Evolutionary conservation across 306 rosid species (phyloP).

Genomic region (Aeschynomene evenia): DNA sequence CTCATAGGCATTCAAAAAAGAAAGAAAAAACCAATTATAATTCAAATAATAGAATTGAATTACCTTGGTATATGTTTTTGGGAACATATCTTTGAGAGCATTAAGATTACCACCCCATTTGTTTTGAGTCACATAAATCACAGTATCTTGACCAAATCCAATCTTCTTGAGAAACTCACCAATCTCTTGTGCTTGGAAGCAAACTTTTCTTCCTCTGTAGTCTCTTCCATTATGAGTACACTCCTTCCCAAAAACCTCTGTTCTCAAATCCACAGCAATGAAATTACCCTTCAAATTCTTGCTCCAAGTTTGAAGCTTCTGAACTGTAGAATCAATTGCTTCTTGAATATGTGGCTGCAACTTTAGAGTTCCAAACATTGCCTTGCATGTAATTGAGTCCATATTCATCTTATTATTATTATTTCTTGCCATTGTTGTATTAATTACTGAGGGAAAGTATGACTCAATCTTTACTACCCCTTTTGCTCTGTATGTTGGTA

Average conservation of each 20-base stretch:
- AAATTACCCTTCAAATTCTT: slow-evolving; percentile 18
- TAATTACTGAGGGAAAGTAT: slow-evolving; percentile 32
- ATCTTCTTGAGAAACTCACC: slow-evolving; percentile 41
- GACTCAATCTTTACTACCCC: slow-evolving; percentile 41
- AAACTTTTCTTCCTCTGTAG: too few species aligned
- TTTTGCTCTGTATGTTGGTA: slow-evolving; percentile 36
- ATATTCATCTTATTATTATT: too few species aligned
- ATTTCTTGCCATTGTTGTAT: slow-evolving; percentile 27
- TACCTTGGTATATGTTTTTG: slow-evolving; percentile 44
- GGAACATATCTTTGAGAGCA: slow-evolving; percentile 39
- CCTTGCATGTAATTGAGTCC: slow-evolving; percentile 35
- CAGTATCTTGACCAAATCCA: slow-evolving; percentile 33
- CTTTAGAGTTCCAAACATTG: slow-evolving; percentile 42
- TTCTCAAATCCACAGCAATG: slow-evolving; percentile 40
- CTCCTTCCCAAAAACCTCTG: slow-evolving; percentile 27
- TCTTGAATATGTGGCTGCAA: slow-evolving; percentile 26
- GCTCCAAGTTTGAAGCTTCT: slow-evolving; percentile 29
- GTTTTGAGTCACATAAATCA: slow-evolving; percentile 38
- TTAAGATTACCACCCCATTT: slow-evolving; percentile 39
- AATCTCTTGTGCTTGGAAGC: slow-evolving; percentile 28
- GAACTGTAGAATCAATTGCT: slow-evolving; percentile 22
- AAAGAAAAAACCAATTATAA: too few species aligned
- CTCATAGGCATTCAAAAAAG: too few species aligned
- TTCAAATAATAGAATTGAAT: too few species aligned
- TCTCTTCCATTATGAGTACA: too few species aligned